Evolutionary conservation across 208 protist genomes (phyloP).

Genomic region (Zelonia costaricensis): DNA sequence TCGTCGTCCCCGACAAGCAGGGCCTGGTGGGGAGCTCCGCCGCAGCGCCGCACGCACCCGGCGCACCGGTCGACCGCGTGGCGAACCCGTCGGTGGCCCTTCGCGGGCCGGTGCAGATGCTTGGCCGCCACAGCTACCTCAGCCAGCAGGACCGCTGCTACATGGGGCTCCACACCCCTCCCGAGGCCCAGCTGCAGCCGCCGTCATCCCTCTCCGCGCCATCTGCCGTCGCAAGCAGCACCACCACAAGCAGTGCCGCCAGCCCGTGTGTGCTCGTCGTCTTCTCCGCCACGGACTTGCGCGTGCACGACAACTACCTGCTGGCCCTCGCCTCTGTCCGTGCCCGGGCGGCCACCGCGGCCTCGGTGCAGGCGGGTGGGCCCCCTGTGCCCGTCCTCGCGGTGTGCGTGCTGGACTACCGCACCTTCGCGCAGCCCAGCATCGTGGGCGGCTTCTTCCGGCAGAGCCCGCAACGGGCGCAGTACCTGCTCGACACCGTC

Average conservation of each 20-base stretch:
- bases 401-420: constrained; percentile 80
- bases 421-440: constrained; percentile 86
- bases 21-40: constrained; percentile 22
- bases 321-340: constrained; percentile 71
- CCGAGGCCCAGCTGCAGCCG: constrained; percentile 34
- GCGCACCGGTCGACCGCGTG: no score
- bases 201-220: no score
- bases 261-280: constrained; percentile 68
- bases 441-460: constrained; percentile 82
- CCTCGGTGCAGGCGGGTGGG: neutral
- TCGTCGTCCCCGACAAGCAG: constrained; percentile 25
- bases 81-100: no score
- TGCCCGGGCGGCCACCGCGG: constrained; percentile 32
- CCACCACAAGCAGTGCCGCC: neutral
- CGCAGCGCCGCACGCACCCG: no score
- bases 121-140: no score
- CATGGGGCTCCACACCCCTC: constrained; percentile 42
- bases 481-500: constrained; percentile 76
- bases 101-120: no score
- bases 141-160: constrained; percentile 22
- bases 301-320: constrained; percentile 86
- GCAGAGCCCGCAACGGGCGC: constrained; percentile 77
- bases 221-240: neutral
- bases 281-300: constrained; percentile 82
- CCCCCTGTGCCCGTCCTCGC: constrained; percentile 60